Percentiles rank a stretch among this genome's conserved stretches.
Evolutionary conservation across 2,329 filamentous ascomycete genomes (phyloP).

Genomic region (Xylariaceae sp.): DNA sequence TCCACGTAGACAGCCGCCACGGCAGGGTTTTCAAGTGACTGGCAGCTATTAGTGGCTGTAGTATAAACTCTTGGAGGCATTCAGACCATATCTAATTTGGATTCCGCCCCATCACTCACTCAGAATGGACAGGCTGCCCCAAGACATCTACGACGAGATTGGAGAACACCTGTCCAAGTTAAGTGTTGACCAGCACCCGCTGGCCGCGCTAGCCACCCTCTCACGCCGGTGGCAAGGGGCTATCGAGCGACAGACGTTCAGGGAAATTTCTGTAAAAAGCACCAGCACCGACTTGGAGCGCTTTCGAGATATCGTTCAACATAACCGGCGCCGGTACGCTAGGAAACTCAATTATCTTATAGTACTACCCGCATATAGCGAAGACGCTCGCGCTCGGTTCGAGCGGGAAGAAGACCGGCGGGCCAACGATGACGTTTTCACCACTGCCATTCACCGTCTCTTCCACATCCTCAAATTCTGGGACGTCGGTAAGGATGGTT

Average conservation of each 20-base stretch:
- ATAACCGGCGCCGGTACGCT: constrained; percentile 23
- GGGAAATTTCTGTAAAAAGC: constrained; percentile 20
- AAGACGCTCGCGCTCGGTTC: constrained; percentile 21
- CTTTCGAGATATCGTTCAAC: constrained; percentile 17
- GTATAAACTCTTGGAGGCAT: too few relatives aligned
- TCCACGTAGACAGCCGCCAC: too few relatives aligned
- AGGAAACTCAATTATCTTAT: constrained; percentile 18
- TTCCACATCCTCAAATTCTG: constrained; percentile 21
- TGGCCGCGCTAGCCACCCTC: constrained; percentile 25
- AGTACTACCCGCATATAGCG: constrained; percentile 24
- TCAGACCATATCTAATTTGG: background rate
- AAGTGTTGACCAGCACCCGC: background rate
- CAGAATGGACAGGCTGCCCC: constrained; percentile 8
- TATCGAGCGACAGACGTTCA: constrained; percentile 26
- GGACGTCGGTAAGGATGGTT: constrained; percentile 11
- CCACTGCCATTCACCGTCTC: constrained; percentile 19
- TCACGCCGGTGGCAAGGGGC: constrained; percentile 27
- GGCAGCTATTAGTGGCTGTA: too few relatives aligned
- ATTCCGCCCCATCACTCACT: background rate
- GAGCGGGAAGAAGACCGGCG: constrained; percentile 23
- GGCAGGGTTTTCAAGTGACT: too few relatives aligned
- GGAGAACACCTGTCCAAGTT: background rate
- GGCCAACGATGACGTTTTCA: constrained; percentile 27
- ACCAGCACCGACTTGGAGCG: constrained; percentile 13
- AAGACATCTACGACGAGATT: constrained; percentile 12